These are phyloP conservation scores for Claviceps pusilla DNA, from an alignment of 2,329 filamentous ascomycete species.

Conservation along the genomic window DNA sequence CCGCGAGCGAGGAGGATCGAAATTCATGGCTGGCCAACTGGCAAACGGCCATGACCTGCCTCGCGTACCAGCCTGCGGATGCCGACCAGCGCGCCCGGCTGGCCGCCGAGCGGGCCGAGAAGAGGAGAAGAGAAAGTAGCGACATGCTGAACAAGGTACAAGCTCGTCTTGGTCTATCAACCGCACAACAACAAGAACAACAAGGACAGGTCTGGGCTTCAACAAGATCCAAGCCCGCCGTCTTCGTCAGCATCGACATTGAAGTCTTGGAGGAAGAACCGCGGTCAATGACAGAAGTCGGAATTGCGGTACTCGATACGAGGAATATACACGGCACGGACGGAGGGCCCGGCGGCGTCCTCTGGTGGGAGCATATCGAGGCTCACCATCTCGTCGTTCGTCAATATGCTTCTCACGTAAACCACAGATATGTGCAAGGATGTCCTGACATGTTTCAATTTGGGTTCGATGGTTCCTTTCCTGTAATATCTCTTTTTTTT, in stretches of 20 bases:
- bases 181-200: background rate
- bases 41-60: conserved; percentile 10
- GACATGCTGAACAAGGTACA: conserved; percentile 47
- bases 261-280: conserved; percentile 62
- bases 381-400: conserved; percentile 62
- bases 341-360: conserved; percentile 45
- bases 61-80: conserved; percentile 22
- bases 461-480: conserved; percentile 34
- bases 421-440: conserved; percentile 53
- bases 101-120: background rate
- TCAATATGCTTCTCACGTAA: conserved; percentile 52
- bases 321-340: conserved; percentile 32
- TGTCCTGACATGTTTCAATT: conserved; percentile 65
- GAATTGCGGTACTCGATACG: conserved; percentile 69
- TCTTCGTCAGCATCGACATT: conserved; percentile 69
- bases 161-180: conserved; percentile 50
- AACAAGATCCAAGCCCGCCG: conserved; percentile 11
- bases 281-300: conserved; percentile 65
- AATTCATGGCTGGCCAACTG: conserved; percentile 1
- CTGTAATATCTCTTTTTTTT: background rate
- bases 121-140: conserved; percentile 35
- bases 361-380: conserved; percentile 54
- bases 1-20: conserved; percentile 7
- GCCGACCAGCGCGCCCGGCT: background rate
- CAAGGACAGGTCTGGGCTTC: background rate